These are phyloP conservation scores for Wolfiporia cocos DNA, from an alignment of 1,284 basidiomycete species.

Conservation along the genomic window DNA sequence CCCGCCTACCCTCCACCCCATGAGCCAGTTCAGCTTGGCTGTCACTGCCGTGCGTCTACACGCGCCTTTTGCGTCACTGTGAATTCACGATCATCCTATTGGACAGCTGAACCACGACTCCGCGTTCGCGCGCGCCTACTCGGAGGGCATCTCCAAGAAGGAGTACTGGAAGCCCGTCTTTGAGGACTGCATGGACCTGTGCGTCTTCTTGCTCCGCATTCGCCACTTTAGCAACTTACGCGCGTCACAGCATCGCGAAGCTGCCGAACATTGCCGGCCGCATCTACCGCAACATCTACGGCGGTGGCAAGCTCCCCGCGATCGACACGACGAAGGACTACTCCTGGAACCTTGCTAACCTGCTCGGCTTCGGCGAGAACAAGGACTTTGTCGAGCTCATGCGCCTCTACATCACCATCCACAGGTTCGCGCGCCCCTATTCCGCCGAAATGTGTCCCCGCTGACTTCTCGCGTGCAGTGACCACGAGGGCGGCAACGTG, in stretches of 20 bases:
- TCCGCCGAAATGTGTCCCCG: background rate
- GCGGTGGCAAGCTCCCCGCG: constrained; percentile 83
- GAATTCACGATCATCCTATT: constrained; percentile 7
- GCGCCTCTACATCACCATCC: constrained; percentile 96
- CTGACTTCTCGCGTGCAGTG: constrained; percentile 40
- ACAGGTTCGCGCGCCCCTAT: constrained; percentile 46
- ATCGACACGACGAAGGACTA: constrained; percentile 90
- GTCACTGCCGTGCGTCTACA: constrained; percentile 77
- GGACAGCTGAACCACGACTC: constrained; percentile 91
- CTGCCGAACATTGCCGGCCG: constrained; percentile 96
- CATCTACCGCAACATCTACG: constrained; percentile 94
- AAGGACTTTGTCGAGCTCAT: constrained; percentile 90
- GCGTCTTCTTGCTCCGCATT: constrained; percentile 19
- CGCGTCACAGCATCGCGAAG: constrained; percentile 76
- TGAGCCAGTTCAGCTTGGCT: constrained; percentile 94
- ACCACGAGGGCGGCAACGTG: constrained; percentile 98
- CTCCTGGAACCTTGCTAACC: constrained; percentile 87
- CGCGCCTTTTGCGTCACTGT: constrained; percentile 8
- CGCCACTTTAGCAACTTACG: background rate
- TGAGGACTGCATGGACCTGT: constrained; percentile 97
- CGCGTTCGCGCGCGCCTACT: constrained; percentile 94
- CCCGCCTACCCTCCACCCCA: constrained; percentile 91
- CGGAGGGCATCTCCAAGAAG: constrained; percentile 88
- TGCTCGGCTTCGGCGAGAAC: constrained; percentile 92
- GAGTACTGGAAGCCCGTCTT: constrained; percentile 97